Evolutionary conservation across 805 yeast species (phyloP), one percentile per base, ranked within the genome.

Genomic region (Ascoidea asiatica): DNA sequence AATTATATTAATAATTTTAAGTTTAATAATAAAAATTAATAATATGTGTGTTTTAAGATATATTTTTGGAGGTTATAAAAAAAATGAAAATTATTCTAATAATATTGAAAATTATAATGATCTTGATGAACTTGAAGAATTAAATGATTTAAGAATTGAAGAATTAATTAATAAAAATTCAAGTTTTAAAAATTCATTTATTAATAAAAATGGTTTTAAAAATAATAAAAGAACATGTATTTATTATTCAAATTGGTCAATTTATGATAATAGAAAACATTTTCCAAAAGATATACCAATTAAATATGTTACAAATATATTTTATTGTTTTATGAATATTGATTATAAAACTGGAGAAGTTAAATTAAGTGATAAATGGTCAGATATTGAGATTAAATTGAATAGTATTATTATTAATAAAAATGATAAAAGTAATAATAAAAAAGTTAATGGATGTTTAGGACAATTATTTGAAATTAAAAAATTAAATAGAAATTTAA

Each of bases 261-360:
- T 80, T 17, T 85, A 86, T 54, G 68, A 61, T 22, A 66, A 77
- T 33, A 67, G 83, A 47, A 61, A 62, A 49, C 85, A 72, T 60
- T 63, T 60, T 44, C 92, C 83, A 1, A 60, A 61, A 19, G 78
- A 82, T 45, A 71, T 89, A 5, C 85, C 89, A 2, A 58, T 71
- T 1, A 57, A 67, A 0, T 52, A 58, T 8, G 56, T 83, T 0
- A 76, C 95, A 18, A 83, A 85, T 50, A 58, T 92, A 1, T 79
- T 79, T 54, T 92, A 83, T 59, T 83, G 96, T 0, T 90, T 90
- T 59, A 67, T 84, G 42, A 63, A 72, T 33, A 69, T 88, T 4
- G 74, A 79, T 50, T 53, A 66, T 1, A 54, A 56, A 0, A 61
- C 79, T 0, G 89, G 94, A 0, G 60, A 55, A 2, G 66, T 85